Evolutionary conservation across 2,329 filamentous ascomycete genomes (phyloP), one percentile per base, ranked within the genome.

Genomic region (Amylocarpus encephaloides): DNA sequence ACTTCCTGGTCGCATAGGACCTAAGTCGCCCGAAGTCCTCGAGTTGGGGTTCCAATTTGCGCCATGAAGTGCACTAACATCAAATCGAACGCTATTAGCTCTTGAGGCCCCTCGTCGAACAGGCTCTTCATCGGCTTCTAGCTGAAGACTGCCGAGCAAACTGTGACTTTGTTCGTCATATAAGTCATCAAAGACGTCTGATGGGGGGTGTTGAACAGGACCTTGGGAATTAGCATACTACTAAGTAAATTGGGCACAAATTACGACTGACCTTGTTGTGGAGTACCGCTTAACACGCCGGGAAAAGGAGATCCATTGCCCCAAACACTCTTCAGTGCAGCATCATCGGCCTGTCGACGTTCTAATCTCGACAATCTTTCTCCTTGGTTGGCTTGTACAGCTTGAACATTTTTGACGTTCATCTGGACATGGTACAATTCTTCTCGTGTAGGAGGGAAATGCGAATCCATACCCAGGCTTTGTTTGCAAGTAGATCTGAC

Each of bases 1-100:
- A 67, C 89, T 94, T 19, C 83, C 80, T 18, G 88, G 90, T 46
- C 92, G 78, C 43, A 82, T 74, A 22, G 87, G 85, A 36, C 83
- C 81, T 59, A 95, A 85, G 49, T 97, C 93, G 42, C 87, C 82
- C 11, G 88, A 92, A 49, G 90, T 85, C 40, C 92, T 82, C 52
- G 85, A 87, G 57, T 81, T 82, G 63, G 95, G 88, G 34, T 84
- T 85, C 80, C 93, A 94, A 67, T 90, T 79, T 7, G 80, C 90
- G 43, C 88, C 86, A 61, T 95, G 90, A 60, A 95, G 82, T 12
- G 92, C 91, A 64, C 89, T 95, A 67, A 97, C 92, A 65, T 97
- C 93, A 63, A 98, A 98, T 34, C 93, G 87, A 59, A 98, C 93
- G 65, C 93, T 97, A 66, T 97, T 97, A 43, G 93, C 92, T 60